Evolutionary conservation across 371 early-diverging fungal genomes (phyloP), one percentile per base, ranked within the genome.

Genomic region (Lichtheimia ramosa): DNA sequence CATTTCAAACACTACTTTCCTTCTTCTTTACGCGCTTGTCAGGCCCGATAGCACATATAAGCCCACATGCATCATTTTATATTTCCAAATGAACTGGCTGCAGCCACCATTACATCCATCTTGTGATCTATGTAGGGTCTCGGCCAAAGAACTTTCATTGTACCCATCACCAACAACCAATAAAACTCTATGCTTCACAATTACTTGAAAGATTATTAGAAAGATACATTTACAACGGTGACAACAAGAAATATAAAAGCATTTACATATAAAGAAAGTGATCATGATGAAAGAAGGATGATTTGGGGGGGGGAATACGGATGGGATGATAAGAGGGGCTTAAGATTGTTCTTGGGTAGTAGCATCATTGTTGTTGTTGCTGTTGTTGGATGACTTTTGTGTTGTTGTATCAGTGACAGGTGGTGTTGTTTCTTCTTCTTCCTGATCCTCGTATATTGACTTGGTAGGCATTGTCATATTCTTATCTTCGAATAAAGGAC

Each of bases 401-500:
- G 5, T 5, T 18, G 21, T 5, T 46, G 46, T 21, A 46, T n/a
- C 46, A 16, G 46, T 46, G 10, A 16, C 46, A 46, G 46, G 16
- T 46, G 43, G 5, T 2, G 15, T 43, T 18, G 14, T 18, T 49
- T 54, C 51, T 12, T 55, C 50, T 15, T 56, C 63, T 21, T 51
- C 56, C n/a, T 65, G 60, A 4, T 43, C 51, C 18, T 54, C 51
- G 24, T 69, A 79, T 46, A 79, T 71, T 7, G 77, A 76, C 48
- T 62, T 54, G 8, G 54, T 46, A 23, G 80, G 80, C 75, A 74
- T 70, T 18, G 65, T 54, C 12, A 70, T 28, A 41, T 76, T 72
- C 51, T 72, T 74, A 48, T 74, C 71, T 34, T 73, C 61, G 43
- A 79, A 79, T 0, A 79, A 73, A 24, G 63, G 67, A 21, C 69